These are phyloP conservation scores for Ganoderma lingzhi DNA, from an alignment of 1,284 basidiomycete genomes.

Conservation along the genomic window DNA sequence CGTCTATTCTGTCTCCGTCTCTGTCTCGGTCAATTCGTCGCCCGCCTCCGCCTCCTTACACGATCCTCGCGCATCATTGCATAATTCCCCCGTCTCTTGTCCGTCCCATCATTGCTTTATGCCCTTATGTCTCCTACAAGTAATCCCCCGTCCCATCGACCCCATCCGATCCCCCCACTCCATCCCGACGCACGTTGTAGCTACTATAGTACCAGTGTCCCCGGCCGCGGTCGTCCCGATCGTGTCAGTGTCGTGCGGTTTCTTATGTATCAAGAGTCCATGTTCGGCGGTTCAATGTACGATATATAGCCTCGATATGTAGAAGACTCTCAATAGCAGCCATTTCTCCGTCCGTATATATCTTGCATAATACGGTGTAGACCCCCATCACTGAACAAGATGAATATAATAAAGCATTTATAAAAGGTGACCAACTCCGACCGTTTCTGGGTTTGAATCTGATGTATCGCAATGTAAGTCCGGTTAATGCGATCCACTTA, in stretches of 20 bases:
- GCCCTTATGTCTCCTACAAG: background rate
- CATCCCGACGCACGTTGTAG: background rate
- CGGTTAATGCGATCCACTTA: too few relatives aligned
- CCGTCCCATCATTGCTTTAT: background rate
- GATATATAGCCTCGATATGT: background rate
- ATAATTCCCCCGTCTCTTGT: background rate
- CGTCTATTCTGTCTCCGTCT: background rate
- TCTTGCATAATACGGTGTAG: too few relatives aligned
- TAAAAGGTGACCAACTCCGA: too few relatives aligned
- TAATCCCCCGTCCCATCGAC: background rate
- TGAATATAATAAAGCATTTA: too few relatives aligned
- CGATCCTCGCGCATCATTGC: background rate
- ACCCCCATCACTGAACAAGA: too few relatives aligned
- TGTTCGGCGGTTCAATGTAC: background rate
- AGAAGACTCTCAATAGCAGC: background rate
- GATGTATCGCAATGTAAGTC: too few relatives aligned
- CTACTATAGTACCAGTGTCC: background rate
- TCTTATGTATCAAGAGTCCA: slow-evolving; percentile 1
- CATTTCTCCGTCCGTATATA: background rate
- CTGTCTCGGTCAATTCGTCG: background rate
- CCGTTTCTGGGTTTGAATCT: too few relatives aligned
- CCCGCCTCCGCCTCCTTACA: background rate
- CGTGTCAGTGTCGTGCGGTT: background rate
- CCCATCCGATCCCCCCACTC: too few relatives aligned
- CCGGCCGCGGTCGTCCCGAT: background rate